Evolutionary conservation across 345 rosid species (phyloP), one percentile per base, ranked within the genome.

Genomic region (Corchorus capsularis): DNA sequence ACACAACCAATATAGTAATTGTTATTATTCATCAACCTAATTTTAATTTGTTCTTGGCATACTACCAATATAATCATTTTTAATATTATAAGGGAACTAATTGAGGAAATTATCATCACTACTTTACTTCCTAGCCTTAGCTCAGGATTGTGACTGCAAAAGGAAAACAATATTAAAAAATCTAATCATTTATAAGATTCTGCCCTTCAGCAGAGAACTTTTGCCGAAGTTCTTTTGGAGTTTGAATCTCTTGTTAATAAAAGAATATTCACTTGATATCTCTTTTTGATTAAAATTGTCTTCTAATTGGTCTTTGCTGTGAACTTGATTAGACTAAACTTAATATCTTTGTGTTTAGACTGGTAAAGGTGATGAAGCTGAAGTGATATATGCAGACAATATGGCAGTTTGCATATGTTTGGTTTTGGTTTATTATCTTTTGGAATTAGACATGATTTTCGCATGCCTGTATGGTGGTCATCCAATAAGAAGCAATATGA

Each of bases 281-380:
- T 2, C 22, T 8, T 5, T 67, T 19, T 19, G 71, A 47, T 22
- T 67, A 11, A 46, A 39, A 47, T 45, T 47, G 1, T 17, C n/a
- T 41, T 41, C 15, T 64, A 64, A 12, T 19, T 66, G 43, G 16
- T 46, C 53, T 43, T 20, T 66, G 43, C 70, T 66, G 20, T 45
- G 70, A 41, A 43, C 34, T 67, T 46, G 37, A 45, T 46, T 11
- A 22, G 50, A 47, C n/a, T 68, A 47, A 27, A 47, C 37, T 20
- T 55, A 37, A 22, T 14, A 68, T 47, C 56, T 72, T 76, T 61
- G n/a, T 10, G 46, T 55, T 75, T 15, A 53, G n/a, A 79, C 47
- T 46, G 45, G 41, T 1, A 59, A 69, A 72, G 46, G 20, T 65
- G 22, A 27, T 57, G 54, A 73, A 14, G 55, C 60, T 45, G 75